Percentiles rank a stretch among this genome's conserved stretches.
Evolutionary conservation across 2,329 filamentous ascomycete genomes (phyloP).

Genomic region (Dothideomycetes sp.): DNA sequence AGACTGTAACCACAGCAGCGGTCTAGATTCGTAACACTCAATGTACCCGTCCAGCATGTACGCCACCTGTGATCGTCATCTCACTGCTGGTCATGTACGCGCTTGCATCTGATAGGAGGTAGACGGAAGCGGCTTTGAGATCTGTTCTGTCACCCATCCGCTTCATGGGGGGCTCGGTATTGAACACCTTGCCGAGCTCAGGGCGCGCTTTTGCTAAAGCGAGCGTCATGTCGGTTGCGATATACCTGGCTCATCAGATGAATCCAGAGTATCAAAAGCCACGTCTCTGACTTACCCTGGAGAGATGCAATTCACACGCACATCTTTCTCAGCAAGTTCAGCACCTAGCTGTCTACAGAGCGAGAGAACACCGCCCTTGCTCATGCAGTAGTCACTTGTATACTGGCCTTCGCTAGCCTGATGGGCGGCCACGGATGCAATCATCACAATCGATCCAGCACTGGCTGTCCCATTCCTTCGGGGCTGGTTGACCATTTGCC

Average conservation of each 20-base stretch:
- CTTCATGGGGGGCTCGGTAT: slow-evolving; percentile 28
- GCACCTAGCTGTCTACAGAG: slow-evolving; percentile 15
- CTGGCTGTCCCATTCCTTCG: slow-evolving; percentile 13
- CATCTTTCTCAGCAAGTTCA: slow-evolving; percentile 17
- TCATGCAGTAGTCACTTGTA: slow-evolving; percentile 16
- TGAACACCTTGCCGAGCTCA: slow-evolving; percentile 24
- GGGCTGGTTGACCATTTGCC: slow-evolving; percentile 24
- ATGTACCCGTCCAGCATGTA: slow-evolving; percentile 20
- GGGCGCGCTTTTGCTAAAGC: slow-evolving; percentile 18
- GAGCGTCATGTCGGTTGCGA: slow-evolving; percentile 24
- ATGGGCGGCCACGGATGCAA: slow-evolving; percentile 24
- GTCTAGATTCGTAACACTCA: no score
- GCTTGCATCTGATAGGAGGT: slow-evolving; percentile 26
- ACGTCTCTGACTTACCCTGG: slow-evolving; percentile 21
- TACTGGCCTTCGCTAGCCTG: slow-evolving; percentile 20
- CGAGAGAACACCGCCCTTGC: slow-evolving; percentile 9
- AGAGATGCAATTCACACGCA: slow-evolving; percentile 21
- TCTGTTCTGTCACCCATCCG: slow-evolving; percentile 28
- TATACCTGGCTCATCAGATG: slow-evolving; percentile 16
- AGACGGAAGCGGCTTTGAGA: slow-evolving; percentile 28
- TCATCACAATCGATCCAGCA: slow-evolving; percentile 22
- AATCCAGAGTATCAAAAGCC: neutral
- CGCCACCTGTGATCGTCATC: slow-evolving; percentile 26
- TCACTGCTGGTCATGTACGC: slow-evolving; percentile 28
- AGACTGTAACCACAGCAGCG: no score